phyloP scores from a whole-genome alignment of 2,329 filamentous ascomycete species.

The Neonectria punicea region DNA sequence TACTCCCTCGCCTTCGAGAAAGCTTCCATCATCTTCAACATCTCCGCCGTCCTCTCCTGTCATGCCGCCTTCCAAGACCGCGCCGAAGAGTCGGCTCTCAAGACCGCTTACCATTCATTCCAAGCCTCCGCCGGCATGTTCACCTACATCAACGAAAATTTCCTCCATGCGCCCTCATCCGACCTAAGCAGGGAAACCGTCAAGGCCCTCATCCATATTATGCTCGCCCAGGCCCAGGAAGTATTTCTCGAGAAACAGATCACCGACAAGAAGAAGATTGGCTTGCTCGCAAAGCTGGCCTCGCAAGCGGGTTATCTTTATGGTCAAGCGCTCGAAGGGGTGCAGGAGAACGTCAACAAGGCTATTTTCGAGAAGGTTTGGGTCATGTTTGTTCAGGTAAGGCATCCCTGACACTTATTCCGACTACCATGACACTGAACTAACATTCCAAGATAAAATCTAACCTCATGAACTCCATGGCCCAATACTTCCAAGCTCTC shows the following conservation, averaged over 20 bases:
- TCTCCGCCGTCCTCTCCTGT: constrained; percentile 94
- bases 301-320: constrained; percentile 92
- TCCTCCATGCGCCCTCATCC: constrained; percentile 95
- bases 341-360: constrained; percentile 91
- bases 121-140: constrained; percentile 99
- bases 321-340: constrained; percentile 85
- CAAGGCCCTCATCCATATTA: constrained; percentile 91
- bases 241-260: constrained; percentile 98
- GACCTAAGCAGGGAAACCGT: constrained; percentile 96
- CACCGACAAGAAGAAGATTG: constrained; percentile 90
- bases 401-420: background rate
- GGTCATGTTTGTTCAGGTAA: constrained; percentile 82
- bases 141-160: constrained; percentile 99
- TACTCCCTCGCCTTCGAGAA: constrained; percentile 98
- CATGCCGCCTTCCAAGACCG: constrained; percentile 94
- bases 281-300: constrained; percentile 89
- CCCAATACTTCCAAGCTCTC: constrained; percentile 93
- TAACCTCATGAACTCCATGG: constrained; percentile 83
- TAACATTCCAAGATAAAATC: constrained; percentile 71
- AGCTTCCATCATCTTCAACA: constrained; percentile 99
- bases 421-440: constrained; percentile 6
- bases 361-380: constrained; percentile 95
- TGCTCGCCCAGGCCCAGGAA: constrained; percentile 95
- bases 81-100: constrained; percentile 90
- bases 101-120: constrained; percentile 97